Percentiles rank a stretch among this genome's conserved stretches.
Evolutionary conservation across 768 basidiomycete genomes (phyloP).

Genomic region (Nidularia sp.): DNA sequence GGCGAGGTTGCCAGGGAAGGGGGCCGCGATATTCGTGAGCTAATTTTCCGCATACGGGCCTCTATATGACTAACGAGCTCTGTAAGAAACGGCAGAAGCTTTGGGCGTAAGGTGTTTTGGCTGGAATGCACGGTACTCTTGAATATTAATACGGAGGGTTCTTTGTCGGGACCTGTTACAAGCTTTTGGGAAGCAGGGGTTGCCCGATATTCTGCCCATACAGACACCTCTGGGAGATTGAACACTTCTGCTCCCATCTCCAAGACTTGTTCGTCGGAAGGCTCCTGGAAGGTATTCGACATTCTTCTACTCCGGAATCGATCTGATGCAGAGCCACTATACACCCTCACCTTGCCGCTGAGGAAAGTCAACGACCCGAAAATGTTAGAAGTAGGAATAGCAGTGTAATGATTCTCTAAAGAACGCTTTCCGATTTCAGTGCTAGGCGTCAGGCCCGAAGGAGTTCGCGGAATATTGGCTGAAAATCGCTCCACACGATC

Average conservation of each 20-base stretch:
- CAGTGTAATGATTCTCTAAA: conserved; percentile 25
- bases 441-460: conserved; percentile 17
- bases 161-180: conserved; percentile 21
- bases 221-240: conserved; percentile 71
- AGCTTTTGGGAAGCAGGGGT: conserved; percentile 39
- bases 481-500: conserved; percentile 69
- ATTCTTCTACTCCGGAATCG: conserved; percentile 32
- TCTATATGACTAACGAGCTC: conserved; percentile 72
- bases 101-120: conserved; percentile 78
- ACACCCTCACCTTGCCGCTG: conserved; percentile 80
- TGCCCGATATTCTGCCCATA: conserved; percentile 80
- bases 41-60: conserved; percentile 56
- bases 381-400: conserved; percentile 54
- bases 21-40: conserved; percentile 19
- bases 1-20: conserved; percentile 5
- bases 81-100: conserved; percentile 79
- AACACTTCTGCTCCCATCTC: conserved; percentile 59
- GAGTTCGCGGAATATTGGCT: conserved; percentile 45
- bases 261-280: conserved; percentile 50
- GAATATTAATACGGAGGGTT: conserved; percentile 69
- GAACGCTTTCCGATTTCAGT: conserved; percentile 9
- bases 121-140: conserved; percentile 89
- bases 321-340: conserved; percentile 43
- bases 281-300: conserved; percentile 32
- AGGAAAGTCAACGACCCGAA: conserved; percentile 70